phyloP scores from a whole-genome alignment of 176 grass and related monocot genomes.

The Alopecurus myosuroides region DNA sequence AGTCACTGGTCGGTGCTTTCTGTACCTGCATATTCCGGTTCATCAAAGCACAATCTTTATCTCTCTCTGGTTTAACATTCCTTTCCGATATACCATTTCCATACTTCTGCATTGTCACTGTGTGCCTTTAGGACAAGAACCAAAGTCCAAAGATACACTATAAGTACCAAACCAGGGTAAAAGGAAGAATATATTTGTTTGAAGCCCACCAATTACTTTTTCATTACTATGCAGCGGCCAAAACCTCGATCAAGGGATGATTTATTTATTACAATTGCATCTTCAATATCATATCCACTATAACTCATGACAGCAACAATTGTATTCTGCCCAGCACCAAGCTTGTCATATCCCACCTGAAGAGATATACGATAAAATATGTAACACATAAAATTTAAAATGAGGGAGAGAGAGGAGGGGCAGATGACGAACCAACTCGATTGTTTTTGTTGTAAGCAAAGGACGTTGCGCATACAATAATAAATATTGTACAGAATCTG shows the following conservation, averaged over 20 bases:
- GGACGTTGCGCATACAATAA: constrained; percentile 86
- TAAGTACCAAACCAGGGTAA: constrained; percentile 7
- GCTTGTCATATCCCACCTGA: constrained; percentile 88
- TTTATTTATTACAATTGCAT: constrained; percentile 97
- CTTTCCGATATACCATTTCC: constrained; percentile 44
- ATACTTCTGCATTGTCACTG: constrained; percentile 53
- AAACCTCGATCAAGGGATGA: constrained; percentile 93
- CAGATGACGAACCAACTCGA: constrained; percentile 63
- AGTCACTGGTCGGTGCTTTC: neutral
- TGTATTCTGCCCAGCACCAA: constrained; percentile 92
- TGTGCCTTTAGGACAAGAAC: constrained; percentile 46
- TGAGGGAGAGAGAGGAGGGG: neutral
- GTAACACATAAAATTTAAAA: neutral
- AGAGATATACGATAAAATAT: constrained; percentile 20
- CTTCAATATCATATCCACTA: constrained; percentile 97
- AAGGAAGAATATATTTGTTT: neutral
- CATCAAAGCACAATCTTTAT: constrained; percentile 50
- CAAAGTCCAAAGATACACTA: constrained; percentile 10
- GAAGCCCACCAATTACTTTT: constrained; percentile 53
- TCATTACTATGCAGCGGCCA: constrained; percentile 85
- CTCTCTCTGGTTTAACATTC: constrained; percentile 54
- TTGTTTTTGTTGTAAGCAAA: constrained; percentile 91
- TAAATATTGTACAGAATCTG: constrained; percentile 72
- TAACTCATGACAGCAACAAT: constrained; percentile 93
- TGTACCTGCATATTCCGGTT: constrained; percentile 63